Evolutionary conservation across 2,329 filamentous ascomycete genomes (phyloP), one percentile per base, ranked within the genome.

Genomic region (Fusarium irregulare): DNA sequence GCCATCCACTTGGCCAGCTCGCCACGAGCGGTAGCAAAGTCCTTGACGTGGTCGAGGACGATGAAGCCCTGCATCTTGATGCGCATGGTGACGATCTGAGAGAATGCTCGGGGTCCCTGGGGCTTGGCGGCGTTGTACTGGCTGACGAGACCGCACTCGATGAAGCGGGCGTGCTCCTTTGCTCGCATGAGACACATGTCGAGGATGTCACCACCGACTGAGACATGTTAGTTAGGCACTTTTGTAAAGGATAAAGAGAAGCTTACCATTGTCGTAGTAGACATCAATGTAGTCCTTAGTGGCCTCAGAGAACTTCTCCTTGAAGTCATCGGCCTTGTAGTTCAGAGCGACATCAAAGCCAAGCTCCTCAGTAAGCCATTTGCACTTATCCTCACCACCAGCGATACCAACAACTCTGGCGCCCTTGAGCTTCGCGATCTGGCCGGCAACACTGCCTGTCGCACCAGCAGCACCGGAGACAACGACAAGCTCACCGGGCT

Each of bases 401-500:
- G 89, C 89, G 66, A 93, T 83, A 9, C 91, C 91, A 23, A 91
- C 78, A 14, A 93, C 88, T 4, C 84, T 72, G 49, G 81, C 80
- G 14, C 91, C 92, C 78, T 89, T 88, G 56, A 93, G 80, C 83
- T 93, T 93, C 20, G 91, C 91, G 71, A 94, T 93, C 80, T 95
- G 92, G 1, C 91, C 92, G 0, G 88, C 92, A 2, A 94, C 87
- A 75, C 87, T 91, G 2, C 92, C 92, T 0, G 92, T 94, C 0
- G 92, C 92, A 4, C 92, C 92, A 0, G 92, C 92, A 3, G 92
- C 92, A 9, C 91, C 92, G 11, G 89, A 92, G 0, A 95, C 90
- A 10, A 94, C 91, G 2, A 95, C 92, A 6, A 91, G 89, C 69
- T 94, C 91, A 7, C 91, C 91, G 4, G 86, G 78, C 78, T 90